Conservation (phyloP, 1,284 basidiomycete species). For the Microbotryum intermedium region DNA sequence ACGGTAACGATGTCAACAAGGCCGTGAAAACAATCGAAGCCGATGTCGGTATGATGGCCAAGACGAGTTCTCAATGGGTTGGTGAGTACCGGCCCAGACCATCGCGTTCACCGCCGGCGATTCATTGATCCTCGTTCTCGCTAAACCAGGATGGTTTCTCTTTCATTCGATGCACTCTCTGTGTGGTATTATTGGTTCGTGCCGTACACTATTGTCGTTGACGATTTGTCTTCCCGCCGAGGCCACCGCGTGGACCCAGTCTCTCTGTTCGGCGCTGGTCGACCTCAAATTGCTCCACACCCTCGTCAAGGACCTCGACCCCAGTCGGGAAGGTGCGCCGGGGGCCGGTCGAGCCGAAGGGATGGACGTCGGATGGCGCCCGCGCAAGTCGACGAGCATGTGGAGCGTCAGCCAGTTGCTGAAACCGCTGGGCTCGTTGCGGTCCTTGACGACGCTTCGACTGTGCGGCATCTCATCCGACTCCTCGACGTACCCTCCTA, state of each 20-base stretch:
- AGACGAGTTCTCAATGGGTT: slow-evolving; percentile 23
- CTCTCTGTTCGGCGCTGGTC: slow-evolving; percentile 14
- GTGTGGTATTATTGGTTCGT: slow-evolving; percentile 28
- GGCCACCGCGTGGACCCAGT: slow-evolving; percentile 21
- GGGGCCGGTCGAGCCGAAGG: slow-evolving; percentile 21
- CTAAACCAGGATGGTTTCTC: slow-evolving; percentile 25
- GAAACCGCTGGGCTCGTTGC: slow-evolving; percentile 22
- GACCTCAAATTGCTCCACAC: slow-evolving; percentile 21
- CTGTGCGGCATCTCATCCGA: slow-evolving; percentile 29
- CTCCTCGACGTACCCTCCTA: slow-evolving; percentile 14
- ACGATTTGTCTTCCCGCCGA: slow-evolving; percentile 22
- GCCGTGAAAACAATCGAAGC: slow-evolving; percentile 14
- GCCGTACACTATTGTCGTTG: slow-evolving; percentile 16
- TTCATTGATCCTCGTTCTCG: too few species aligned
- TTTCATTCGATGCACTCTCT: slow-evolving; percentile 31
- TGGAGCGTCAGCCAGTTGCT: slow-evolving; percentile 28
- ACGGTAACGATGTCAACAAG: slow-evolving; percentile 10
- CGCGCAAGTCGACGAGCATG: slow-evolving; percentile 14
- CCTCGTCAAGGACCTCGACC: slow-evolving; percentile 23
- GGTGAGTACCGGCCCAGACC: slow-evolving; percentile 4
- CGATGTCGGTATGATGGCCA: slow-evolving; percentile 20
- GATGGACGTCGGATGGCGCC: slow-evolving; percentile 28
- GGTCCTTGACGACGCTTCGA: slow-evolving; percentile 9
- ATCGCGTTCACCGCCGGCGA: too few species aligned
- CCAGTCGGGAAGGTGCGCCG: neutral